Evolutionary conservation across 2,329 filamentous ascomycete genomes (phyloP), one percentile per base, ranked within the genome.

Genomic region (Atkinsonella texensis): DNA sequence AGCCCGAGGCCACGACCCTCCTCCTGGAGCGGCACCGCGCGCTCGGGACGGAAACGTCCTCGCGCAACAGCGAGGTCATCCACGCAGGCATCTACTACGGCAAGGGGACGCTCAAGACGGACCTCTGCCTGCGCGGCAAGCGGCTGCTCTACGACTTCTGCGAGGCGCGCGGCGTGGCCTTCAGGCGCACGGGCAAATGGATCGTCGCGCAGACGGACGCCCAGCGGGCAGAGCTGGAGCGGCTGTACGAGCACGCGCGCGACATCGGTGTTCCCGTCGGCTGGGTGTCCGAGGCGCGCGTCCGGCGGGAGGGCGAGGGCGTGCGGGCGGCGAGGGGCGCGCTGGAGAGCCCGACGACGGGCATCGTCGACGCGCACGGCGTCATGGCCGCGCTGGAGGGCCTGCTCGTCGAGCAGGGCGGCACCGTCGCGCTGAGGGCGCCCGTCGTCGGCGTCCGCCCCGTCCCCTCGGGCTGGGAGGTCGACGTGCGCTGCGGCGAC

Each of bases 71-170:
- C 63, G 90, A 97, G 77, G 91, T 97, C 51, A 94, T 98, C 60
- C 93, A 98, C 66, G 93, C 88, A 1, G 93, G 93, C 13, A 77
- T 97, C 56, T 97, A 96, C 76, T 96, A 96, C 68, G 87, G 86
- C 15, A 65, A 74, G 6, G 68, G 71, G 41, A 84, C 83, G 1
- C 79, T 96, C 50, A 98, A 98, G 70, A 89, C 90, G 1, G 70
- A 71, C 15, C 79, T 98, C 12, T 98, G 93, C 70, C 74, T 96
- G 56, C 72, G 74, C 33, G 93, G 93, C 54, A 84, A 84, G 59
- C 65, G 83, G 33, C 74, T 89, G 65, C 74, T 97, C 53, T 98
- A 98, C 69, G 75, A 74, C 4, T 79, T 95, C 42, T 96, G 91
- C 71, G 68, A 71, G 5, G 70, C 70, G 52, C 73, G 87, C 60